Percentiles rank a stretch among this genome's conserved stretches.
phyloP scores from a whole-genome alignment of 2,329 filamentous ascomycete genomes.

The Elsinoe necatrix region DNA sequence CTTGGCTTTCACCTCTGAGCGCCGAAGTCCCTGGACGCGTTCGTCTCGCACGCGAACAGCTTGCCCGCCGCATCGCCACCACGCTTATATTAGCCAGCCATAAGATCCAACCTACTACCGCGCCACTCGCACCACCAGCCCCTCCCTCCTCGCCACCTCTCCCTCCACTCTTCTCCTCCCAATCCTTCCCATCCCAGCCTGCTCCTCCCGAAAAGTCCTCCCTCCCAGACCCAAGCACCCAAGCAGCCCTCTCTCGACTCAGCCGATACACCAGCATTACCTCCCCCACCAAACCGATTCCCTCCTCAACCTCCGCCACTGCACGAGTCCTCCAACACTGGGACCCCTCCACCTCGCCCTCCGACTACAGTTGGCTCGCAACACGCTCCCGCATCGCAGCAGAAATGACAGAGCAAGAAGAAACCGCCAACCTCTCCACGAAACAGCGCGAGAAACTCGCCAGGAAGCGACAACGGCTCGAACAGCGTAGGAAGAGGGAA shows the following conservation, averaged over 20 bases:
- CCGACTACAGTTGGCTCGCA: constrained; percentile 34
- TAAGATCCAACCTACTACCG: constrained; percentile 21
- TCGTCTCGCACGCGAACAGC: constrained; percentile 27
- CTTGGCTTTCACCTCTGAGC: constrained; percentile 23
- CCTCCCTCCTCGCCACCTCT: constrained; percentile 24
- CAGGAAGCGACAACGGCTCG: constrained; percentile 33
- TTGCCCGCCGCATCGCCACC: constrained; percentile 26
- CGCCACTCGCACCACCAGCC: constrained; percentile 26
- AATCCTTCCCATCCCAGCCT: constrained; percentile 23
- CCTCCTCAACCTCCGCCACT: constrained; percentile 24
- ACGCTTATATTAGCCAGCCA: constrained; percentile 32
- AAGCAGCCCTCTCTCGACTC: constrained; percentile 28
- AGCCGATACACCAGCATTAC: constrained; percentile 31
- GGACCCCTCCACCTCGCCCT: constrained; percentile 32
- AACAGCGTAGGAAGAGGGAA: constrained; percentile 35
- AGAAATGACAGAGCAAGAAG: constrained; percentile 25
- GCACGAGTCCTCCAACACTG: constrained; percentile 36
- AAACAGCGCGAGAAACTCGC: constrained; percentile 31
- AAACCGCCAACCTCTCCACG: constrained; percentile 31
- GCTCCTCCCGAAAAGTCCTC: constrained; percentile 3
- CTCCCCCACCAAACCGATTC: constrained; percentile 20
- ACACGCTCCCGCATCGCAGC: constrained; percentile 25
- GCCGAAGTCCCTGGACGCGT: constrained; percentile 22
- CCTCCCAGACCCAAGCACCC: constrained; percentile 20
- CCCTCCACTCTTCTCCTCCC: constrained; percentile 20